A percentile compares a stretch with the other conserved stretches of the same genome.
Conservation (phyloP, 75 land plant species). For the Pseudotsuga menziesii region DNA sequence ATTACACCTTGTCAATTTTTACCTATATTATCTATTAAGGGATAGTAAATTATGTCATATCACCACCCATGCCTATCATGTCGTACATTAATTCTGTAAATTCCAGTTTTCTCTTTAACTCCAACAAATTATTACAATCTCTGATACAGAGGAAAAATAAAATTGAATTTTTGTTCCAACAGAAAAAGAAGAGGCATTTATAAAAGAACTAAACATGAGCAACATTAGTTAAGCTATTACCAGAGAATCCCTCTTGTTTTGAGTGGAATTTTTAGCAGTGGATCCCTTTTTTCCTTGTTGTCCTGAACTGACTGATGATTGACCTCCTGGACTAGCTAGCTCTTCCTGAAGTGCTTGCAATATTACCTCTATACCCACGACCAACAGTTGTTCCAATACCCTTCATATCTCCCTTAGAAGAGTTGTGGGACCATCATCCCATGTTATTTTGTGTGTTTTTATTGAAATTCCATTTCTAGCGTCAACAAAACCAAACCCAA, state of each 20-base stretch:
- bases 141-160: no score
- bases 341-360: conserved; percentile 19
- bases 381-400: conserved; percentile 13
- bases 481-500: no score
- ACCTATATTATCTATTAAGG: no score
- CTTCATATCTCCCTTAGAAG: conserved; percentile 21
- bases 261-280: conserved; percentile 37
- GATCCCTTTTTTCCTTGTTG: conserved; percentile 45
- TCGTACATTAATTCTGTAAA: no score
- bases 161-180: no score
- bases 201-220: background rate
- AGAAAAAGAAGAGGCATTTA: background rate
- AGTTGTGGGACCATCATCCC: conserved; percentile 79
- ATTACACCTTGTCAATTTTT: no score
- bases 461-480: no score
- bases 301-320: conserved; percentile 40
- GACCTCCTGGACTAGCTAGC: conserved; percentile 49
- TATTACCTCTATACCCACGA: conserved; percentile 42
- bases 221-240: conserved; percentile 25
- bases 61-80: no score
- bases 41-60: no score
- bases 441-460: no score
- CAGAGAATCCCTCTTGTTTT: conserved; percentile 66
- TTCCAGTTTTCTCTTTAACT: no score
- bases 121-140: no score